Evolutionary conservation across 2,329 filamentous ascomycete genomes (phyloP), one percentile per base, ranked within the genome.

Genomic region (Xylariomycetidae sp.): DNA sequence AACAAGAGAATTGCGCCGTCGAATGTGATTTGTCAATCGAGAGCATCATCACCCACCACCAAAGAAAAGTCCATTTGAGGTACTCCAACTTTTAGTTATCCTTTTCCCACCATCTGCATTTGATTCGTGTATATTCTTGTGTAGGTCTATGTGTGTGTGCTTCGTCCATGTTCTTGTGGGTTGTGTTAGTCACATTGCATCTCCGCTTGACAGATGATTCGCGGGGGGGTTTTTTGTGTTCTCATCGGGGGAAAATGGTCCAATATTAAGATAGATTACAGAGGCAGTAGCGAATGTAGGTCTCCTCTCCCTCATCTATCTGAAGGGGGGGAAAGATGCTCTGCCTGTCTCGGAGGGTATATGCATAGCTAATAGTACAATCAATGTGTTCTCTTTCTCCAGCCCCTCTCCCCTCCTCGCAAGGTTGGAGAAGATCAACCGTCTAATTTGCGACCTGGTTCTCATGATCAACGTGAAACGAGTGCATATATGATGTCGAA

Each of bases 181-280:
- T n/a, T n/a, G n/a, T n/a, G n/a, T n/a, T n/a, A n/a, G 29, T 34
- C 31, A 18, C 14, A 26, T 26, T 37, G 25, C 27, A 23, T 29
- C 20, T 16, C 14, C 29, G 26, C 17, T 15, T 27, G 14, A 27
- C 26, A 13, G 14, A 18, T 25, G 17, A 33, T 20, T 5, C 16
- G 17, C 25, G 25, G 29, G 29, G 15, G 26, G 26, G 26, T 16
- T 12, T 13, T 28, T 16, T 18, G 33, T 18, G 19, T 37, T 20
- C 31, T 33, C 30, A 32, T 37, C n/a, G n/a, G n/a, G n/a, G 31
- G 28, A 37, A 25, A 37, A 29, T 32, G 27, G 30, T 31, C 43
- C 37, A 45, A 40, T 36, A 36, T 32, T 40, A 36, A 41, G 48
- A 51, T 51, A 54, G 35, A 49, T 47, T 53, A 51, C 49, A 54